Conservation (phyloP, 2,329 filamentous ascomycete species). For the Hypoxylon sp. region DNA sequence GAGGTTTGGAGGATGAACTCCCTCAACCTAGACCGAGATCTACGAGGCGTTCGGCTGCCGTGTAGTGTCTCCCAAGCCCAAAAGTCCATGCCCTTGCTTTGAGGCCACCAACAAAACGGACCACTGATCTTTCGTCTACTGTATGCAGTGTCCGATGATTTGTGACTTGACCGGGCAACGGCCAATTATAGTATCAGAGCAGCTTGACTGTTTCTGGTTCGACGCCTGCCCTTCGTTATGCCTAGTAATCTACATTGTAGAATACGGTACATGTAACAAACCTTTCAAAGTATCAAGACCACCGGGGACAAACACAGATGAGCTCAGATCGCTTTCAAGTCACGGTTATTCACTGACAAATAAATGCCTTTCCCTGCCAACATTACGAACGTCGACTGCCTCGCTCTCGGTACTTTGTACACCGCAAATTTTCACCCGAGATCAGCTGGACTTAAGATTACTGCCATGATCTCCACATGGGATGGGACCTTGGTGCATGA, state of each 20-base stretch:
- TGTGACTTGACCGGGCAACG: constrained; percentile 37
- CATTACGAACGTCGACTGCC: constrained; percentile 31
- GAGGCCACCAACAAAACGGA: constrained; percentile 35
- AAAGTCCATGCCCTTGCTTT: constrained; percentile 33
- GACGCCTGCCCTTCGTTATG: constrained; percentile 35
- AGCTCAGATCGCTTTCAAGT: constrained; percentile 16
- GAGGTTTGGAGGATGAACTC: constrained; percentile 27
- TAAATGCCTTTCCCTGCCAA: constrained; percentile 30
- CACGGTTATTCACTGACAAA: constrained; percentile 23
- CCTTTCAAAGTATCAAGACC: constrained; percentile 14
- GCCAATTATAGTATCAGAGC: constrained; percentile 36
- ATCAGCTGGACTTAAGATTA: constrained; percentile 48
- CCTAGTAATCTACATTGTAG: constrained; percentile 14
- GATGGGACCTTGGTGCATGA: constrained; percentile 46
- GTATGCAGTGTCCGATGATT: constrained; percentile 33
- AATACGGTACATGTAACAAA: constrained; percentile 15
- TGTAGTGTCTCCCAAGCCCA: constrained; percentile 39
- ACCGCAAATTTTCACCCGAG: constrained; percentile 44
- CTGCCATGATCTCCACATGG: constrained; percentile 49
- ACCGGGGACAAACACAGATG: constrained; percentile 18
- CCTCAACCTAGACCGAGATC: constrained; percentile 42
- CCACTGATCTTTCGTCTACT: constrained; percentile 39
- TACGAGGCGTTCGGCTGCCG: constrained; percentile 41
- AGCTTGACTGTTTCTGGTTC: constrained; percentile 35
- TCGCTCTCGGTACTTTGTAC: constrained; percentile 34